phyloP scores from a whole-genome alignment of 805 yeast genomes.

The Zygosaccharomyces gambellarensis region DNA sequence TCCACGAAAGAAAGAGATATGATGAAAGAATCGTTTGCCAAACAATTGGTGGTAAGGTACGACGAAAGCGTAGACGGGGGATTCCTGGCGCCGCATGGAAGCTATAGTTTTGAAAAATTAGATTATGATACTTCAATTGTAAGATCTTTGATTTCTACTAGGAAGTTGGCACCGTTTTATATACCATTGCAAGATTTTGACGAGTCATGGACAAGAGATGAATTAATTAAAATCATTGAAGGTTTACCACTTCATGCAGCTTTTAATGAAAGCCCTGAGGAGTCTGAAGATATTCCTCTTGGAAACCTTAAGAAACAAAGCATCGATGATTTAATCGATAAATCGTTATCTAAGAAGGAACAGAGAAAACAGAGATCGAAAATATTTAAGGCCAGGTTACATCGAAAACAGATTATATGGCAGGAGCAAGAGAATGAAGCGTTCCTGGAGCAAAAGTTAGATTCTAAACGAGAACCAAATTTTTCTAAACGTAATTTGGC shows the following conservation, averaged over 20 bases:
- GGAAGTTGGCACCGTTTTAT: constrained; percentile 84
- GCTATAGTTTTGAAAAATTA: constrained; percentile 64
- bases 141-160: constrained; percentile 58
- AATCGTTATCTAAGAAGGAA: constrained; percentile 28
- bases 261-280: constrained; percentile 36
- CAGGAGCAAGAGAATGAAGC: constrained; percentile 56
- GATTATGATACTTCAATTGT: constrained; percentile 75
- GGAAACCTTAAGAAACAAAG: constrained; percentile 26
- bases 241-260: constrained; percentile 55
- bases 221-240: constrained; percentile 49
- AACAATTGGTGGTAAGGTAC: constrained; percentile 53
- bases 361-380: constrained; percentile 28
- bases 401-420: constrained; percentile 43
- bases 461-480: constrained; percentile 9
- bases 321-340: constrained; percentile 32
- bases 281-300: constrained; percentile 33
- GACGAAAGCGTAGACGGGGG: constrained; percentile 91
- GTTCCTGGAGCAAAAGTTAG: constrained; percentile 50
- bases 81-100: constrained; percentile 84
- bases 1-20: constrained; percentile 52
- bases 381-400: constrained; percentile 33
- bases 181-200: constrained; percentile 83
- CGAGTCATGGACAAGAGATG: constrained; percentile 63
- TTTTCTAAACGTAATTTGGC: constrained; percentile 24
- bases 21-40: constrained; percentile 49